Base-by-base conservation (phyloP, 306 rosid genomes). In the Sphenostylis stenocarpa region DNA sequence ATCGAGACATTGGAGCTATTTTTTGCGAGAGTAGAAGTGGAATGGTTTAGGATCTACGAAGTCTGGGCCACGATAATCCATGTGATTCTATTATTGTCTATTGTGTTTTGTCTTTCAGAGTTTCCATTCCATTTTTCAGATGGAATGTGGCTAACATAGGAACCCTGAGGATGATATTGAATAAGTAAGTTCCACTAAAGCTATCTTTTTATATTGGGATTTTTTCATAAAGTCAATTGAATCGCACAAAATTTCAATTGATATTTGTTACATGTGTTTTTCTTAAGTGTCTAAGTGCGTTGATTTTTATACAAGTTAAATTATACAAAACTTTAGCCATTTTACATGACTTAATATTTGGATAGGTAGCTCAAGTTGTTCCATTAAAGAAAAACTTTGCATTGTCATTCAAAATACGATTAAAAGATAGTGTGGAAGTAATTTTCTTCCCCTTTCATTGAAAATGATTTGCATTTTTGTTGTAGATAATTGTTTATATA, bases 61-160 rank as follows among this genome's bases (percentile, higher is more conserved):
- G 88, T 85, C 60, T 51, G 67, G 82, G 73, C 81, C 64, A 68
- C 79, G 79, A 82, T 83, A 87, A 69, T 83, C 78, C 81, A 69
- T 75, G 71, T 79, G 80, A 87, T 87, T 93, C 73, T 73, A 56
- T 85, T 86, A 44, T 76, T 87, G 88, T 79, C 83, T 81, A 81
- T 85, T 68, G 85, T 80, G 79, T 88, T 86, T 77, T 20, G 60
- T 82, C 65, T 56, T 76, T 23, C 66, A 71, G 41, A 61, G 57
- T 77, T 83, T 83, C 65, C 82, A 73, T 81, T 23, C 78, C 26
- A 57, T 58, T 60, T 85, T 44, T 83, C 90, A 85, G 79, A 87
- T 89, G 94, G 88, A 90, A 89, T 58, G 66, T 15, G 92, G 87
- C 90, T 84, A 84, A 87, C 75, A 56, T 82, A 85, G 84, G 62